A percentile compares a stretch with the other conserved stretches of the same genome.
Evolutionary conservation across 2,329 filamentous ascomycete genomes (phyloP).

Genomic region (Fusarium continuum): DNA sequence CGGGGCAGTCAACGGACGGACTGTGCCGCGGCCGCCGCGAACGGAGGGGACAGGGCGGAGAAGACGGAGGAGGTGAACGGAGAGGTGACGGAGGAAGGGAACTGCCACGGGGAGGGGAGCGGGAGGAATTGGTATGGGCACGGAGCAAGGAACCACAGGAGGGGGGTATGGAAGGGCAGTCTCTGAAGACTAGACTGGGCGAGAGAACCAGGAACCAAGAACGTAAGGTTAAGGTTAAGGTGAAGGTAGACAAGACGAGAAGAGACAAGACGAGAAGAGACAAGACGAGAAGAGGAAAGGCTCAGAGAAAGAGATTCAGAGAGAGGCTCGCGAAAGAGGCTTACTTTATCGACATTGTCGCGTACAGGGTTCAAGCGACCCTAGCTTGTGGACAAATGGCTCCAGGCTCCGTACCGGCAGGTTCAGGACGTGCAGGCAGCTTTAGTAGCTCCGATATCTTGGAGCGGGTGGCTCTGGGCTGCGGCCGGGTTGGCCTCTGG

Average conservation of each 20-base stretch:
- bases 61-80: conserved; percentile 22
- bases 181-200: conserved; percentile 14
- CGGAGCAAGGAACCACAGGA: conserved; percentile 12
- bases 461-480: conserved; percentile 42
- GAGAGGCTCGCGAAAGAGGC: conserved; percentile 48
- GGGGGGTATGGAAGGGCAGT: conserved; percentile 11
- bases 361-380: conserved; percentile 49
- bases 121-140: conserved; percentile 19
- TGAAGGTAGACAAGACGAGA: conserved; percentile 28
- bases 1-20: conserved; percentile 43
- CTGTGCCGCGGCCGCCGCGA: conserved; percentile 35
- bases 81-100: conserved; percentile 28
- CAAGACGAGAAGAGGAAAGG: conserved; percentile 35
- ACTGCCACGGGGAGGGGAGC: conserved; percentile 20
- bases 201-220: conserved; percentile 27
- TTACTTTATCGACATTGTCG: conserved; percentile 66
- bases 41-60: conserved; percentile 33
- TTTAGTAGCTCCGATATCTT: conserved; percentile 47
- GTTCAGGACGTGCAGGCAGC: conserved; percentile 45
- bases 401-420: conserved; percentile 45
- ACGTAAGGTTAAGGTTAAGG: conserved; percentile 17
- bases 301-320: conserved; percentile 33
- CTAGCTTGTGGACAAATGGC: conserved; percentile 46
- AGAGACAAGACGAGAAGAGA: conserved; percentile 26
- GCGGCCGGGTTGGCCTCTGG: conserved; percentile 38